A percentile compares a stretch with the other conserved stretches of the same genome.
phyloP scores from a whole-genome alignment of 2,329 filamentous ascomycete species.

The Madurella fahalii region DNA sequence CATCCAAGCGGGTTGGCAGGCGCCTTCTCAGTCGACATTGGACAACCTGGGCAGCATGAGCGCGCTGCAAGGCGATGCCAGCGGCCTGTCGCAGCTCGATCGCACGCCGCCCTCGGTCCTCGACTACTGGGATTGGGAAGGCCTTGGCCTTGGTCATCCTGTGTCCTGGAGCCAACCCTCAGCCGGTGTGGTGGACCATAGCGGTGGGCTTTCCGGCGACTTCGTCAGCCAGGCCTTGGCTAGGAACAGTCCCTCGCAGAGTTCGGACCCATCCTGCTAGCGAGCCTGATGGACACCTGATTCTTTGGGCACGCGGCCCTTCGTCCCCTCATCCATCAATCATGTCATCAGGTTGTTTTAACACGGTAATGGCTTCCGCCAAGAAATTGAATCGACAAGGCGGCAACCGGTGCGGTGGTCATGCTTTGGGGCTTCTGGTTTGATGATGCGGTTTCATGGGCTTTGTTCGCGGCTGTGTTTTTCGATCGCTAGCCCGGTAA shows the following conservation, averaged over 20 bases:
- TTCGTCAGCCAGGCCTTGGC: neutral
- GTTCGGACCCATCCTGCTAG: neutral
- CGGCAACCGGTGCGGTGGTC: too few relatives aligned
- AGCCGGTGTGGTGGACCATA: slow-evolving; percentile 2
- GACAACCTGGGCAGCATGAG: neutral
- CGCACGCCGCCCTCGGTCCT: slow-evolving; percentile 14
- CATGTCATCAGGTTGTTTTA: too few relatives aligned
- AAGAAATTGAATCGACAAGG: too few relatives aligned
- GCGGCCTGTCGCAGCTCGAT: slow-evolving; percentile 7
- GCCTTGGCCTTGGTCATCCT: slow-evolving; percentile 18
- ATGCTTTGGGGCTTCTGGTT: too few relatives aligned
- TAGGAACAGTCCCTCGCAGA: neutral
- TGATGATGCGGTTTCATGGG: too few relatives aligned
- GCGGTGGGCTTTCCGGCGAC: neutral
- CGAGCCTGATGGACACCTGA: too few relatives aligned
- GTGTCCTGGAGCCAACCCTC: slow-evolving; percentile 13
- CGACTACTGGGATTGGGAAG: slow-evolving; percentile 23
- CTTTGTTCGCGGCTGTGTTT: too few relatives aligned
- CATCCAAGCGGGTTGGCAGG: slow-evolving; percentile 19
- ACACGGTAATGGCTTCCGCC: too few relatives aligned
- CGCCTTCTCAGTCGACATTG: neutral
- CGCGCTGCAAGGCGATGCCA: slow-evolving; percentile 1
- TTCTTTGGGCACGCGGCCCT: too few relatives aligned
- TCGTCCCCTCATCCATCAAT: too few relatives aligned
- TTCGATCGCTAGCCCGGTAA: too few relatives aligned